Evolutionary conservation across 768 basidiomycete genomes (phyloP).

Genomic region (Kwoniella pini): DNA sequence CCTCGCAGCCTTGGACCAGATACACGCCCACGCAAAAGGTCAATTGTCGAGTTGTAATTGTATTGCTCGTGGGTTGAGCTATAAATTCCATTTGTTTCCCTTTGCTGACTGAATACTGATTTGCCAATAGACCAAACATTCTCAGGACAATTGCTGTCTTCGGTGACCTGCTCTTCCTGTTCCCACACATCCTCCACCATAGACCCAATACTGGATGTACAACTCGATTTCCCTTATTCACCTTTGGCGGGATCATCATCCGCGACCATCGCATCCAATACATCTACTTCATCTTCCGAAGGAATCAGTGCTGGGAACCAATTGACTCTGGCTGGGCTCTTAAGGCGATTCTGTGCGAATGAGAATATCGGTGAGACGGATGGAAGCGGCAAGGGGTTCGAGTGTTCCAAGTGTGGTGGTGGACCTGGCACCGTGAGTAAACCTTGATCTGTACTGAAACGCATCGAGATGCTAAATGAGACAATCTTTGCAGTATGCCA

Average conservation of each 20-base stretch:
- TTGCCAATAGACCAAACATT: conserved; percentile 67
- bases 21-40: conserved; percentile 77
- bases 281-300: conserved; percentile 50
- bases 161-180: conserved; percentile 85
- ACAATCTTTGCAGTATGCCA: conserved; percentile 64
- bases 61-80: conserved; percentile 63
- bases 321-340: conserved; percentile 71
- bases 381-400: conserved; percentile 66
- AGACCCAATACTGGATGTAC: conserved; percentile 89
- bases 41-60: conserved; percentile 83
- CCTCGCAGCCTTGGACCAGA: conserved; percentile 70
- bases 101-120: background rate
- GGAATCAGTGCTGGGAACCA: conserved; percentile 42
- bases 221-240: conserved; percentile 69
- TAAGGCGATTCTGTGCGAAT: conserved; percentile 69
- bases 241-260: background rate
- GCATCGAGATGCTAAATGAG: too few species aligned
- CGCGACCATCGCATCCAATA: conserved; percentile 3
- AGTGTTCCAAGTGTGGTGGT: conserved; percentile 72
- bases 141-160: conserved; percentile 79
- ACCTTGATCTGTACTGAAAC: background rate
- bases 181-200: conserved; percentile 72
- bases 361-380: conserved; percentile 69
- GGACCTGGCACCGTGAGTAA: conserved; percentile 34
- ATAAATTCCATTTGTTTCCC: background rate